These are phyloP conservation scores for Backusella parvicylindrica DNA, from an alignment of 192 early-diverging fungal genomes.

Conservation along the genomic window DNA sequence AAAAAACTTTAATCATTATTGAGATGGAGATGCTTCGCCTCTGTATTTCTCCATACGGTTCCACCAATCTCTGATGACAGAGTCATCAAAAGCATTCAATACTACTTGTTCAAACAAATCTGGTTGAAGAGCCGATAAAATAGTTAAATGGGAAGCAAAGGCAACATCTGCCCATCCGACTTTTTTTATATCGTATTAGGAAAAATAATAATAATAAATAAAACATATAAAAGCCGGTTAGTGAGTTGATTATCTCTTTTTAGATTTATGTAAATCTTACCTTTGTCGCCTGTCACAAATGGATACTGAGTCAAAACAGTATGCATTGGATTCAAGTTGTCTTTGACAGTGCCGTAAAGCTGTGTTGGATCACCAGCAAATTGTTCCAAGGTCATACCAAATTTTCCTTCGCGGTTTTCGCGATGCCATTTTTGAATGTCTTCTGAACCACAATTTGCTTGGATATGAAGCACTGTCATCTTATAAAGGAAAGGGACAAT, in stretches of 20 bases:
- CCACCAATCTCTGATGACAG: constrained; percentile 37
- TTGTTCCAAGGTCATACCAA: constrained; percentile 20
- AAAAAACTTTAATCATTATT: background rate
- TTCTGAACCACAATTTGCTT: constrained; percentile 16
- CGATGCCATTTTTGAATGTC: constrained; percentile 31
- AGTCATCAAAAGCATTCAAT: constrained; percentile 26
- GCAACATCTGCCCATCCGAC: constrained; percentile 42
- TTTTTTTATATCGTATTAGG: too few relatives aligned
- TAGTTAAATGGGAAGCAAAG: constrained; percentile 29
- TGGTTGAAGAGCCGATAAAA: constrained; percentile 27
- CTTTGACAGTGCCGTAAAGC: constrained; percentile 20
- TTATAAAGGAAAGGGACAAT: constrained; percentile 25
- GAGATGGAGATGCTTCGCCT: background rate
- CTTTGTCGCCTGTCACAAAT: constrained; percentile 36
- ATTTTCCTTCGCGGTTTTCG: constrained; percentile 32
- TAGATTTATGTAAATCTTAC: constrained; percentile 23
- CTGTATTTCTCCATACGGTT: constrained; percentile 28
- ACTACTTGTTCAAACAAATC: constrained; percentile 27
- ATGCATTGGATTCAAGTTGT: constrained; percentile 24
- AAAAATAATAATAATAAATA: too few relatives aligned
- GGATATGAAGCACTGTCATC: constrained; percentile 26
- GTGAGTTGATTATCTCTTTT: background rate
- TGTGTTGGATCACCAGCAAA: constrained; percentile 25
- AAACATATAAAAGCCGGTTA: background rate
- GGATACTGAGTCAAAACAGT: constrained; percentile 16